Evolutionary conservation across 495 filamentous ascomycete genomes (phyloP), one percentile per base, ranked within the genome.

Genomic region (Amphirosellinia nigrospora): DNA sequence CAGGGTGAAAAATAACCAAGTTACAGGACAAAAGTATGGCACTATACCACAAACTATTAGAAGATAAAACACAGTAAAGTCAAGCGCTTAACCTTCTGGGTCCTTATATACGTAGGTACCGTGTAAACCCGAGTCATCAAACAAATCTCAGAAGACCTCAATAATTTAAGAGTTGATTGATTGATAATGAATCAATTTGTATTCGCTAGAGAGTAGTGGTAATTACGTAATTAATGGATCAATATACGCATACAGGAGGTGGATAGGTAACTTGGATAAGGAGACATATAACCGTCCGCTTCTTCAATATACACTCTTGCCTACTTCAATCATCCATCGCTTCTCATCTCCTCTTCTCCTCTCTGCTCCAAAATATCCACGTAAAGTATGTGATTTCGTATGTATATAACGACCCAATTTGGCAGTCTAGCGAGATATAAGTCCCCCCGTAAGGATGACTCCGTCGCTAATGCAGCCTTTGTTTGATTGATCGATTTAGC

Each of bases 381-480:
- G 26, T 30, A 53, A 53, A 30, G 16, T 53, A 53, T 30, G 50
- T 16, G 30, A 30, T 16, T 53, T 23, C 2, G 48, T 15, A 53
- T 53, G 26, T 30, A 43, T 11, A 16, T 30, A 39, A 1, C 36
- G 15, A 34, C 38, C 30, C 21, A 46, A 2, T 58, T 58, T 32
- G 26, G 7, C 26, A 46, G 19, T 23, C 28, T 13, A 43, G 38
- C 30, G 56, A 67, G 50, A 59, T 45, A 58, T 46, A 41, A 7
- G n/a, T 56, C 46, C 52, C 23, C 52, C 39, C 64, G 6, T 59
- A 48, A 28, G 11, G 41, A 59, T 58, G 64, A 59, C 64, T 46
- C 64, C 52, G 52, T 58, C 64, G 64, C 64, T 59, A 41, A 46
- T 56, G 46, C 64, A 43, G 32, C 50, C 64, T 16, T 39, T 21